Percentiles rank a stretch among this genome's conserved stretches.
Conservation (phyloP, 164 flowering plant genomes). For the Akebia trifoliata region DNA sequence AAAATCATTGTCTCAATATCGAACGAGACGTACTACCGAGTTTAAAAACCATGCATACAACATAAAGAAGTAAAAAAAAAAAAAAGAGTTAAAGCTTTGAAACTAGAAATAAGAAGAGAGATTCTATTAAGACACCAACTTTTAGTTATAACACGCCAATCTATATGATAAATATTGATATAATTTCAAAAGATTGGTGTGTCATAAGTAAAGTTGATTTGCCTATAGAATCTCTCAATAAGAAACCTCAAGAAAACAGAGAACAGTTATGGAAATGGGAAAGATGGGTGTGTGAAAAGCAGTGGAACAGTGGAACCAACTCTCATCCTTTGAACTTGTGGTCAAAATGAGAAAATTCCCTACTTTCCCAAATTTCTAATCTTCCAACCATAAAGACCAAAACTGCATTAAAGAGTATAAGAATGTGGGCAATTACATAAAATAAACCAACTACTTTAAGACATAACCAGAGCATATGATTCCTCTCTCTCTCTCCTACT, state of each 20-base stretch:
- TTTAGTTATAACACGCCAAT: no score
- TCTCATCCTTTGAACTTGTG: constrained; percentile 10
- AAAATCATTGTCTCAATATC: no score
- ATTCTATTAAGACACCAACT: no score
- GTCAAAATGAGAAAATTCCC: constrained; percentile 5
- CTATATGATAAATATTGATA: no score
- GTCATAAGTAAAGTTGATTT: no score
- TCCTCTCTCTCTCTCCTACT: constrained; percentile 9
- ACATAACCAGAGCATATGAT: constrained; percentile 18
- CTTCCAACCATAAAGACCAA: neutral
- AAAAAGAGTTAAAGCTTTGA: no score
- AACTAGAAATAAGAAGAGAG: no score
- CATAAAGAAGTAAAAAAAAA: no score
- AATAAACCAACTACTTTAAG: neutral
- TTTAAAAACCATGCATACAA: no score
- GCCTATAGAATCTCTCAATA: no score
- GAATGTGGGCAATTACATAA: neutral
- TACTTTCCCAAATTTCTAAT: neutral
- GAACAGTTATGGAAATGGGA: neutral
- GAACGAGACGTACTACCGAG: no score
- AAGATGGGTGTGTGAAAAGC: neutral
- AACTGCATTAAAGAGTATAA: neutral
- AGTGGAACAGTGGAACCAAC: constrained; percentile 2
- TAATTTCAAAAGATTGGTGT: no score
- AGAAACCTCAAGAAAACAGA: neutral